A percentile compares a stretch with the other conserved stretches of the same genome.
phyloP scores from a whole-genome alignment of 345 rosid genomes.

The Salix exigua region DNA sequence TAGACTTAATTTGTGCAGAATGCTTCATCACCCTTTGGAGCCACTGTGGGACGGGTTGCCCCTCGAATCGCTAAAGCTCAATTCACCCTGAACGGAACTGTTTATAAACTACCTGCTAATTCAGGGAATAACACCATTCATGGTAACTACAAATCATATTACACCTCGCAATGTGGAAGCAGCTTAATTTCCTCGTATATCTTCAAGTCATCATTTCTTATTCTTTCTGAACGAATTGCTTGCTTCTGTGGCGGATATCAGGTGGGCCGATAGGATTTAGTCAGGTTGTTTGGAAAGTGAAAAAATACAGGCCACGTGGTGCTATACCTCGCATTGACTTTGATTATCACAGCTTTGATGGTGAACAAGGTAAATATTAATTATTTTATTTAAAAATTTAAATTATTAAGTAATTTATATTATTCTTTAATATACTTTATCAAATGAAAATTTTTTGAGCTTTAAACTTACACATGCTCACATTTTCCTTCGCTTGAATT shows the following conservation, averaged over 20 bases:
- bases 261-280: conserved; percentile 81
- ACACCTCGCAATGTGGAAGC: not conserved
- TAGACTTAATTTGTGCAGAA: conserved; percentile 40
- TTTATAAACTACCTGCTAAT: conserved; percentile 60
- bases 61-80: conserved; percentile 71
- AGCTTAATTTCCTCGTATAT: not conserved
- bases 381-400: too few relatives aligned
- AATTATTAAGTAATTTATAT: too few relatives aligned
- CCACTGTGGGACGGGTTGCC: conserved; percentile 80
- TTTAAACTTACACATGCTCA: too few relatives aligned
- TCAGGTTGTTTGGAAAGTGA: conserved; percentile 68
- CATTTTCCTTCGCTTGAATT: too few relatives aligned
- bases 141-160: conserved; percentile 31
- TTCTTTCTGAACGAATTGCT: not conserved
- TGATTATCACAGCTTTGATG: conserved; percentile 61
- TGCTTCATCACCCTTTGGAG: conserved; percentile 57
- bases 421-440: too few relatives aligned
- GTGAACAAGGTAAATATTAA: conserved; percentile 57
- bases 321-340: conserved; percentile 52
- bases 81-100: conserved; percentile 59
- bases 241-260: conserved; percentile 5
- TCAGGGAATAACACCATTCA: conserved; percentile 85
- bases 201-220: not conserved
- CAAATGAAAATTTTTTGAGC: too few relatives aligned
- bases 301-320: conserved; percentile 38